A percentile compares a stretch with the other conserved stretches of the same genome.
Evolutionary conservation across 1,139 yeast genomes (phyloP).

Genomic region (Hanseniaspora uvarum): DNA sequence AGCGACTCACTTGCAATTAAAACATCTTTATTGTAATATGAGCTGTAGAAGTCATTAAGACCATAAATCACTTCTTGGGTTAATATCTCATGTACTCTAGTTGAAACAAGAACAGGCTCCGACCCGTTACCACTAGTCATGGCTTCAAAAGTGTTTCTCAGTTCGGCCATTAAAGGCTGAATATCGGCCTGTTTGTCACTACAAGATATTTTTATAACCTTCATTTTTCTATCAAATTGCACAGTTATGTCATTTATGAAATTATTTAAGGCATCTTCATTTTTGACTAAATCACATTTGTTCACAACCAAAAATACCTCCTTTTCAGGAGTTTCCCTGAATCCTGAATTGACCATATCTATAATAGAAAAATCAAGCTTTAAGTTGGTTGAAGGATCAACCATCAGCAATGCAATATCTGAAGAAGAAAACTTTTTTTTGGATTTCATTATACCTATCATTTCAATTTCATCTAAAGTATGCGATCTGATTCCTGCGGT

Average conservation of each 20-base stretch:
- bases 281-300: conserved; percentile 47
- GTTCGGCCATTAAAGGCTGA: conserved; percentile 33
- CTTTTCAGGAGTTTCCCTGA: conserved; percentile 22
- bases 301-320: conserved; percentile 43
- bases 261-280: conserved; percentile 23
- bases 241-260: conserved; percentile 27
- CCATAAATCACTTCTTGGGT: conserved; percentile 65
- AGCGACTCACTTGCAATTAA: conserved; percentile 76
- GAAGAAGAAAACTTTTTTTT: conserved; percentile 46
- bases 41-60: conserved; percentile 47
- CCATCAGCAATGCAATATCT: conserved; percentile 49
- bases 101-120: conserved; percentile 62
- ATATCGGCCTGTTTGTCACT: conserved; percentile 44
- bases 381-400: conserved; percentile 30
- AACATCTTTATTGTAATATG: conserved; percentile 52
- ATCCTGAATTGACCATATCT: conserved; percentile 5
- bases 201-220: conserved; percentile 54
- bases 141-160: conserved; percentile 40
- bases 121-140: conserved; percentile 33
- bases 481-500: conserved; percentile 82
- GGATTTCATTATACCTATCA: conserved; percentile 76
- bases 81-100: conserved; percentile 64
- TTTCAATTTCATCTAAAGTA: conserved; percentile 52
- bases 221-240: conserved; percentile 21
- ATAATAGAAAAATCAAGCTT: conserved; percentile 19